Base-by-base conservation (phyloP, 148 eudicot species). In the Amaranthus palmeri region DNA sequence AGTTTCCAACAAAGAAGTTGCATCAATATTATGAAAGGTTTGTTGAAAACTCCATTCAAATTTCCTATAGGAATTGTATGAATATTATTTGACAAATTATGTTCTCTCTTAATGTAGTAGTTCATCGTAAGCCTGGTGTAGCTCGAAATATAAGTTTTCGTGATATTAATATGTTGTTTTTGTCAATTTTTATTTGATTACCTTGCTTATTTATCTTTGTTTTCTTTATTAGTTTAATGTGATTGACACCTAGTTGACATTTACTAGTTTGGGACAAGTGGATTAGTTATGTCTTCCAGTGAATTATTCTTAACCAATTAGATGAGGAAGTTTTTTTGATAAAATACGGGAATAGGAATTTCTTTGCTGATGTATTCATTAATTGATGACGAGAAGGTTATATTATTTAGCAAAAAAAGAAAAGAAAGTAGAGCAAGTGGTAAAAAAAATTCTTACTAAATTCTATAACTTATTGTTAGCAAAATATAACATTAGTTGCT, bases 1-100 rank as follows among this genome's bases (percentile, higher is more conserved):
- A 82, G 74, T 87, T 85, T 75, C 98, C 98, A 25, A 88, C 92
- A 40, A 88, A 89, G 76, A 87, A 82, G 84, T 76, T 93, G 69
- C 91, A 86, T 72, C 81, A 76, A 13, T 91, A 91, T 70, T 87
- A 91, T 85, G 88, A 93, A 18, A 88, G 87, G 98, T 93, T 86
- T 66, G 79, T 49, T 7, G 0, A 41, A 8, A 45, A 5, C 40
- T 40, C 69, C 48, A 68, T 63, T 58, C 74, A 17, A 47, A 25
- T 67, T 47, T 44, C 63, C 49, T 53, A 65, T 68, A 7, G 40
- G 56, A 74, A 64, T 6, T 6, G 5, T 13, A 47, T 45, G 49
- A 40, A 14, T 43, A 46, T 56, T 11, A 42, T 47, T 18, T 36
- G 76, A 42, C 59, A 13, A 25, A 25, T 12, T 15, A 14, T 53